These are phyloP conservation scores for Agaricus bisporus DNA, from an alignment of 768 basidiomycete species.

Conservation along the genomic window DNA sequence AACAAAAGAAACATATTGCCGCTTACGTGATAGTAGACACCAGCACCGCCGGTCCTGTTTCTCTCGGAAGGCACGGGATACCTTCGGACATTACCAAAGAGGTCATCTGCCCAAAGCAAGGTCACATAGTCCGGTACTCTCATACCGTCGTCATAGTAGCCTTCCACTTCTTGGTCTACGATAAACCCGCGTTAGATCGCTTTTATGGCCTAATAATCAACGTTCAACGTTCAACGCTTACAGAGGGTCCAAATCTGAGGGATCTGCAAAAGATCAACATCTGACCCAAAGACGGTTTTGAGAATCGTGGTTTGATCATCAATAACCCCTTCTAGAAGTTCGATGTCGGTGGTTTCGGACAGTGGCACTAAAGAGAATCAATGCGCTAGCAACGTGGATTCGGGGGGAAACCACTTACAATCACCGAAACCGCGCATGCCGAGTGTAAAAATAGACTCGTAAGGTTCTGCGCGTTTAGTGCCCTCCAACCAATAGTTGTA, in stretches of 20 bases:
- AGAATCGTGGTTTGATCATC: constrained; percentile 55
- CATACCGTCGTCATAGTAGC: constrained; percentile 60
- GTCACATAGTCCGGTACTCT: constrained; percentile 55
- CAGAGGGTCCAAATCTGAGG: constrained; percentile 67
- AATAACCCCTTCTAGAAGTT: constrained; percentile 48
- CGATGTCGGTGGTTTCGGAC: constrained; percentile 38
- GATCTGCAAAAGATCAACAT: constrained; percentile 36
- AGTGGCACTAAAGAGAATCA: constrained; percentile 36
- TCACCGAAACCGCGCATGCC: constrained; percentile 65
- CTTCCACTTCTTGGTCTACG: constrained; percentile 53
- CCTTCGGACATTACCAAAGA: constrained; percentile 67
- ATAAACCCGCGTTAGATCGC: not conserved
- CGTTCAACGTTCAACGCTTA: too few species aligned
- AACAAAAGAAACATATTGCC: not conserved
- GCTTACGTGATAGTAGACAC: constrained; percentile 60
- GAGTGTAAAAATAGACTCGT: constrained; percentile 57
- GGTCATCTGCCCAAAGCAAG: constrained; percentile 67
- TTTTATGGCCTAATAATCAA: not conserved
- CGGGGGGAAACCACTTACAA: constrained; percentile 22
- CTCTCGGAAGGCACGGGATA: constrained; percentile 47
- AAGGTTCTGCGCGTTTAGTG: constrained; percentile 47
- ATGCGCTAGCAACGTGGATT: not conserved
- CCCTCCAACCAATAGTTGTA: constrained; percentile 58
- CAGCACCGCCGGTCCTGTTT: constrained; percentile 61
- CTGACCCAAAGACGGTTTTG: constrained; percentile 35